Evolutionary conservation across 441 rosid genomes (phyloP).

Genomic region (Erodium trifolium): DNA sequence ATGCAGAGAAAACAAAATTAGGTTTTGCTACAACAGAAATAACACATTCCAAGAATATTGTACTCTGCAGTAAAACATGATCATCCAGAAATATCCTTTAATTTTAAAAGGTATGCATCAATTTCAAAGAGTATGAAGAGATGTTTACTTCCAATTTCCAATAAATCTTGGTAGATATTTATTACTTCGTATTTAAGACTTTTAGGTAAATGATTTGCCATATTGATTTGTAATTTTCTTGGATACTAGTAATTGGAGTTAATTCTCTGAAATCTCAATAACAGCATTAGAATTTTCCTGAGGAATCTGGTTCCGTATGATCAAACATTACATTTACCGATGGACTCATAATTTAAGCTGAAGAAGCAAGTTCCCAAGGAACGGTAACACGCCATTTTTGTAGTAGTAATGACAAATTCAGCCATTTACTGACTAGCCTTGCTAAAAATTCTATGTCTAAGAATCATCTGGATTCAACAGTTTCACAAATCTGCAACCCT

Average conservation of each 20-base stretch:
- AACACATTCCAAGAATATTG: background rate
- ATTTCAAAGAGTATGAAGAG: background rate
- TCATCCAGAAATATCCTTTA: background rate
- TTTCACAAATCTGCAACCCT: background rate
- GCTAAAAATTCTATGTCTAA: background rate
- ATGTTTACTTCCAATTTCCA: background rate
- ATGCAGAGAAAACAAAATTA: slow-evolving; percentile 1
- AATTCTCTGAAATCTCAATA: background rate
- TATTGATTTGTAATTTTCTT: background rate
- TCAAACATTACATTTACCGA: background rate
- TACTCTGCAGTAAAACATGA: background rate
- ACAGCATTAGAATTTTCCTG: background rate
- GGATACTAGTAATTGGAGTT: background rate
- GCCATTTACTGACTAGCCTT: background rate
- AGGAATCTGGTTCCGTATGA: background rate
- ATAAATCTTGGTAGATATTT: background rate
- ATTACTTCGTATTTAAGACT: background rate
- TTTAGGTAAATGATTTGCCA: background rate
- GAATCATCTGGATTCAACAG: background rate
- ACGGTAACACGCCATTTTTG: background rate
- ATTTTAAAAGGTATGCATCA: background rate
- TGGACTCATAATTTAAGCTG: background rate
- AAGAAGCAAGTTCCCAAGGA: background rate
- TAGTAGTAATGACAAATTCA: background rate
- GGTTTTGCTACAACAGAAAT: background rate